Evolutionary conservation across 345 rosid species (phyloP).

Genomic region (Corymbia maculata): DNA sequence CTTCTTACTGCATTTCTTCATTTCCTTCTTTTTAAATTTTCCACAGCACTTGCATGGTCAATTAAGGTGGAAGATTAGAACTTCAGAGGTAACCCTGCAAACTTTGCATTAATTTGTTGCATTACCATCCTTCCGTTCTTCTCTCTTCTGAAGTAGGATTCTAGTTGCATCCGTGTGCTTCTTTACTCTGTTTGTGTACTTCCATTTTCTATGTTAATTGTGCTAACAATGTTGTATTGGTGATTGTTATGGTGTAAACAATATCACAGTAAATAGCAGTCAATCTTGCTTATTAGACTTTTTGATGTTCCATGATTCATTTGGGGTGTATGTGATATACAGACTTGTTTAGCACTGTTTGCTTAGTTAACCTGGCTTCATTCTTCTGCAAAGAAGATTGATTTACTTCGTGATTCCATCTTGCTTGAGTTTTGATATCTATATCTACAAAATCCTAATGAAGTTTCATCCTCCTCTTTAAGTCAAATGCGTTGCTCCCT

Average conservation of each 20-base stretch:
- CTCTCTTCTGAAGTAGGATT: not conserved
- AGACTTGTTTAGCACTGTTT: not conserved
- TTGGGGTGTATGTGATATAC: not conserved
- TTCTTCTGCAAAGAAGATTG: not conserved
- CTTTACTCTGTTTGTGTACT: not conserved
- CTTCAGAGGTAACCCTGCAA: conserved; percentile 61
- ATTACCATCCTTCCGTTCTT: not conserved
- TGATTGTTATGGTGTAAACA: not conserved
- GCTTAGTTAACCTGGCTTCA: not conserved
- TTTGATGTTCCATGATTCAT: not conserved
- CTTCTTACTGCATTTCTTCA: not conserved
- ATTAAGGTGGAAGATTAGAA: conserved; percentile 73
- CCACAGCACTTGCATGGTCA: conserved; percentile 76
- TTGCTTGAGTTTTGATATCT: not conserved
- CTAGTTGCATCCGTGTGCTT: not conserved
- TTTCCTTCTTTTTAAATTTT: not conserved
- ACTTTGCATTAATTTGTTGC: not conserved
- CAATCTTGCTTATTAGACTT: not conserved
- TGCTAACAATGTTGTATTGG: not conserved
- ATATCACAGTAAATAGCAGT: not conserved
- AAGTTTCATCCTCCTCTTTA: not conserved
- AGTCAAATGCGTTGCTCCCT: not conserved
- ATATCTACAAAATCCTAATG: not conserved
- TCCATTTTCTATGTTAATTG: not conserved
- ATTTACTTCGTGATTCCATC: not conserved